Percentiles rank a stretch among this genome's conserved stretches.
Conservation (phyloP, 208 protist genomes). For the Herpetomonas samuelpessoai region DNA sequence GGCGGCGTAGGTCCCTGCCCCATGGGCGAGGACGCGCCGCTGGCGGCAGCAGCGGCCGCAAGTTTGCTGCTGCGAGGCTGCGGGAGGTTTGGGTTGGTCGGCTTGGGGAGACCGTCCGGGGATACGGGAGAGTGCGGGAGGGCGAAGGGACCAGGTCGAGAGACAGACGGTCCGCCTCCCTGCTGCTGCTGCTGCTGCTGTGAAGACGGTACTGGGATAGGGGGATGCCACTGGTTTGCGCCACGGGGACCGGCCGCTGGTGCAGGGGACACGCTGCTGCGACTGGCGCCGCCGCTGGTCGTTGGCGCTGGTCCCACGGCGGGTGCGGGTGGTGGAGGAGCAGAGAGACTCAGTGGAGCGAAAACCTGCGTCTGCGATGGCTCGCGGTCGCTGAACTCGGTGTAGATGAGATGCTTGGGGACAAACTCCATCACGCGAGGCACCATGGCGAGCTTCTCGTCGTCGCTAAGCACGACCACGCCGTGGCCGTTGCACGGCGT, state of each 20-base stretch:
- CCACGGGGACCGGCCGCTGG: background rate
- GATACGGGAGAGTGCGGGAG: background rate
- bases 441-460: conserved; percentile 44
- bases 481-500: conserved; percentile 60
- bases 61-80: conserved; percentile 4
- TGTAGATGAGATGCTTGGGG: conserved; percentile 57
- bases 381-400: conserved; percentile 51
- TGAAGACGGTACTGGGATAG: background rate
- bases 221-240: background rate
- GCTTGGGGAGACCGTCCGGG: background rate
- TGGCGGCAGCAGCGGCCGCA: conserved; percentile 1
- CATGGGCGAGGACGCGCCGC: conserved; percentile 18
- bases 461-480: conserved; percentile 70
- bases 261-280: too few species aligned
- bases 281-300: background rate
- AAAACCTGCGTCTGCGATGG: conserved; percentile 27
- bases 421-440: conserved; percentile 67
- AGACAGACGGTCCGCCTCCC: too few species aligned
- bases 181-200: background rate
- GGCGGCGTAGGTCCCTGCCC: conserved; percentile 17
- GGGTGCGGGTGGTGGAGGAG: too few species aligned
- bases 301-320: background rate
- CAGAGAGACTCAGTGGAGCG: background rate
- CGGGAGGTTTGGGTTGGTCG: background rate
- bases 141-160: background rate